Evolutionary conservation across 176 grass and related monocot genomes (phyloP), one percentile per base, ranked within the genome.

Genomic region (Aegilops tauschii): DNA sequence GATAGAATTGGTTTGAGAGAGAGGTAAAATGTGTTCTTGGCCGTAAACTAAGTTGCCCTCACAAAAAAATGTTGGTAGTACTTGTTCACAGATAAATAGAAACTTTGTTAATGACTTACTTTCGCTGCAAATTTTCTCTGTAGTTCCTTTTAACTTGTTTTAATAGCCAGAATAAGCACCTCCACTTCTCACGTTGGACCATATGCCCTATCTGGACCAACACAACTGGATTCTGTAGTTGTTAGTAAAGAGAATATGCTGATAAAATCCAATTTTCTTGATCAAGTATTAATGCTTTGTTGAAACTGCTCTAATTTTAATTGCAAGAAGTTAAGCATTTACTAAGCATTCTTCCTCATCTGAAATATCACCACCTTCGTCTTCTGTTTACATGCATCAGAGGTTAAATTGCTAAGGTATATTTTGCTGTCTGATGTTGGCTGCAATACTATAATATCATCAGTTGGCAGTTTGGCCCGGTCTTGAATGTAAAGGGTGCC

Each of bases 61-160:
- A 73, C n/a, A 75, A 49, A 49, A 49, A 49, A 18, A 75, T 28
- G 39, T 75, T 75, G 72, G 25, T 50, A 49, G 25, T 75, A 9
- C 71, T 47, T 75, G 8, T 4, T 75, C 25, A 75, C 42, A 29
- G 32, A 25, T 29, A 75, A 75, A 30, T 75, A 29, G 12, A 25
- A 74, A 74, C 39, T 16, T 74, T 28, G 12, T 16, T 47, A 73
- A 45, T 73, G 71, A 27, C 70, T 36, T 10, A 69, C 66, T 73
- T 72, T 27, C 45, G 71, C 42, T 74, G 39, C 40, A 39, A 71
- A n/a, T 10, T 1, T 71, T 72, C 35, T 40, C 20, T 72, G 35
- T 35, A 69, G 65, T 69, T 69, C 69, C 69, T 36, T 39, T 72
- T 42, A 72, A 72, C 69, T 42, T 72, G 69, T 40, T 72, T 71